Evolutionary conservation across 192 early-diverging fungal species (phyloP), one percentile per base, ranked within the genome.

Genomic region (Powellomyces hirtus): DNA sequence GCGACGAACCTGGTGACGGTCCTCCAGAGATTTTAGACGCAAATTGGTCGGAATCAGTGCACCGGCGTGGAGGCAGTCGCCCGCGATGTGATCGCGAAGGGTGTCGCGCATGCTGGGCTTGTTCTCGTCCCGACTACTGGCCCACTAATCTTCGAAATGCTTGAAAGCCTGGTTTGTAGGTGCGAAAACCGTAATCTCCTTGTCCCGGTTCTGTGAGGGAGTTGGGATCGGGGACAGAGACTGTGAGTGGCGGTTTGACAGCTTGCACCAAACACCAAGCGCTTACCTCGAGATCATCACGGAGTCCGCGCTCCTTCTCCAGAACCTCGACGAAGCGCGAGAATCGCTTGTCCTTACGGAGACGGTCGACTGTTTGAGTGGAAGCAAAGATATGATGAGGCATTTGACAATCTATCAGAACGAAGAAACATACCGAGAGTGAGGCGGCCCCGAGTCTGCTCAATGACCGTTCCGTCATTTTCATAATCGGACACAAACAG

Each of bases 261-360:
- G n/a, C n/a, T n/a, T n/a, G n/a, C n/a, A n/a, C n/a, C n/a, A n/a
- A n/a, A n/a, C n/a, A n/a, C n/a, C n/a, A n/a, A n/a, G n/a, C n/a
- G n/a, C n/a, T n/a, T n/a, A n/a, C n/a, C n/a, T 65, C 67, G 55
- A 75, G 60, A 18, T 75, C 74, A 37, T 75, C 74, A 24, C 63
- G 60, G 49, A 75, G 68, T 35, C 74, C 74, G 24, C 44, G 31
- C 35, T 75, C 74, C 18, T 53, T 24, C 42, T 70, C 55, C 22
- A 75, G 37, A 0, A 36, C 37, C 33, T 75, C 68, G 56, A 71
- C 67, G 52, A 75, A 75, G 26, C 53, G 34, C 20, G 26, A 20
- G 62, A 72, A 72, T 1, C 29, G 6, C 38, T 72, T 63, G 26
- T 65, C 62, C 1, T 42, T 44, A 14, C 69, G 42, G 38, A 71